Evolutionary conservation across 352 stramenopile species (phyloP), one percentile per base, ranked within the genome.

Genomic region (Albugo candida): DNA sequence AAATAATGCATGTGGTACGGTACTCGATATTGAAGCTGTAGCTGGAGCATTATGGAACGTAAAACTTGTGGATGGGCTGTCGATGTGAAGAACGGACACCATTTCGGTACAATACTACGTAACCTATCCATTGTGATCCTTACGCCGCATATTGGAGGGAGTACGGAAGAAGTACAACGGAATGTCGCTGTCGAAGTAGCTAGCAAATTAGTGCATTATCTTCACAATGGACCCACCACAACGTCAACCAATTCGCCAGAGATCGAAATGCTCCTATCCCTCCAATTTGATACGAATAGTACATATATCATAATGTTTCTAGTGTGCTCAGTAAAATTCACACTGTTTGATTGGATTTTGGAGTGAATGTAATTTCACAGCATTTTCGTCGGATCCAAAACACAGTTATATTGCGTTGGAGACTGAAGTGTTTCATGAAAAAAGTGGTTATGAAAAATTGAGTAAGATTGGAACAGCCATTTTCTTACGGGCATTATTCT

Each of bases 121-220:
- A 78, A 87, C 41, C 76, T 97, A 58, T 67, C 81, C 16, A 97
- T 96, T 58, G 70, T 95, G 45, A 91, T 97, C 48, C 65, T 95
- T 41, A 88, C 95, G 40, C 92, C 92, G 2, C 92, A 98, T 58
- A 91, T 98, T 53, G 92, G 92, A 41, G 92, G 89, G n/a, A 96
- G 81, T 45, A 98, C 92, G 11, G 85, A 93, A 56, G 92, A 98
- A 61, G 91, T 91, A 1, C 89, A 98, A 68, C 85, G 92, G 31
- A 88, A 88, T 59, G 84, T 88, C 49, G 76, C 76, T 12, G 71
- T 83, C 20, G 75, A 87, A 55, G 75, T 87, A 27, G 71, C 75
- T 5, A 73, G 59, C 13, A 87, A 87, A 50, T 55, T 87, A 17
- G 70, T 87, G 53, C 75, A 70, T 13, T 87, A 83, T 60, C 67